Percentiles rank a stretch among this genome's conserved stretches.
phyloP scores from a whole-genome alignment of 2,329 filamentous ascomycete species.

The Pseudogymnoascus sp. region DNA sequence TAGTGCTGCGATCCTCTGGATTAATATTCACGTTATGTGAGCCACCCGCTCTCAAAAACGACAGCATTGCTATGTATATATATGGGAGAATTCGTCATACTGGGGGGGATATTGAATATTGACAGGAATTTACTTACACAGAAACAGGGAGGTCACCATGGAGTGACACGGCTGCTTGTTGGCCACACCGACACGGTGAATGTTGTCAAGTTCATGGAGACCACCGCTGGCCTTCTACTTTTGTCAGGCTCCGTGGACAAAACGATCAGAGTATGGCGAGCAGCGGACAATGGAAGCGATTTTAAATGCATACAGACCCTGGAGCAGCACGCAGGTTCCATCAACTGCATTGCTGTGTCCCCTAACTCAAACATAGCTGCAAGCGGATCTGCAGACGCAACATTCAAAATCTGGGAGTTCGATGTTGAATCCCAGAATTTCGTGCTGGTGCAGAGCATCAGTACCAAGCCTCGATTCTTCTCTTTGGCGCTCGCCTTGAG shows the following conservation, averaged over 20 bases:
- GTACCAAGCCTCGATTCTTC: constrained; percentile 69
- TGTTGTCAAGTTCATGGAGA: constrained; percentile 66
- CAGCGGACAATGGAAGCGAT: constrained; percentile 27
- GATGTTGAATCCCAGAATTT: constrained; percentile 31
- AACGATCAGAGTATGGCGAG: constrained; percentile 64
- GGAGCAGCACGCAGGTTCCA: constrained; percentile 60
- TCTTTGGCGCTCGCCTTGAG: constrained; percentile 68
- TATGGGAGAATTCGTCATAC: not conserved
- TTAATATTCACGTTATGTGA: not conserved
- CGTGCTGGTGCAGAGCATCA: constrained; percentile 60
- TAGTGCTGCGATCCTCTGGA: not conserved
- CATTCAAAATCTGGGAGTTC: constrained; percentile 62
- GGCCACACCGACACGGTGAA: constrained; percentile 78
- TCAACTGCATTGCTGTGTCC: constrained; percentile 57
- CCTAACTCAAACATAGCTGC: constrained; percentile 44
- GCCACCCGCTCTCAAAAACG: not conserved
- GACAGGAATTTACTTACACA: constrained; percentile 20
- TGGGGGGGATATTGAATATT: not conserved
- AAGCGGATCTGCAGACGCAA: constrained; percentile 75
- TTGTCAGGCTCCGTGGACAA: constrained; percentile 78
- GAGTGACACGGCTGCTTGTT: constrained; percentile 58
- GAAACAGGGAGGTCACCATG: constrained; percentile 37
- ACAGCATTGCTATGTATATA: not conserved
- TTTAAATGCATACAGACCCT: constrained; percentile 44
- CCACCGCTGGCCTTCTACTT: constrained; percentile 48